Conservation (phyloP, 495 filamentous ascomycete genomes). For the Pyrenula aspistea region DNA sequence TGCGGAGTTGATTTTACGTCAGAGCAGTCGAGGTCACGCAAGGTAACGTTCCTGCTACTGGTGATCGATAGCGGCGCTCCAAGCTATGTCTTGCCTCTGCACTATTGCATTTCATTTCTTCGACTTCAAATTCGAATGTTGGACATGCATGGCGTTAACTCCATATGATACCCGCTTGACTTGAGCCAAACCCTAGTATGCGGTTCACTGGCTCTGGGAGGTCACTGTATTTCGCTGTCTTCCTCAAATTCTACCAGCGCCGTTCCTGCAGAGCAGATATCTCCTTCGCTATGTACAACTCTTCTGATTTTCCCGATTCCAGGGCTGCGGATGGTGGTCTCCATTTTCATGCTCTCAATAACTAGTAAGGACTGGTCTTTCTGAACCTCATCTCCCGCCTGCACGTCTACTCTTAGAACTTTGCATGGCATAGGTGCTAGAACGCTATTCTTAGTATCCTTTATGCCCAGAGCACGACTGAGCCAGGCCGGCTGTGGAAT, state of each 20-base stretch:
- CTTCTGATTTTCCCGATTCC: not conserved
- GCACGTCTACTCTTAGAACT: slow-evolving; percentile 71
- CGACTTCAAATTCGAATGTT: too few species aligned
- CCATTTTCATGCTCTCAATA: slow-evolving; percentile 99
- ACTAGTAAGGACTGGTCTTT: slow-evolving; percentile 86
- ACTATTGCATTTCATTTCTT: too few species aligned
- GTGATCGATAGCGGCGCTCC: too few species aligned
- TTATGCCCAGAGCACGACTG: slow-evolving; percentile 73
- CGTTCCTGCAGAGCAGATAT: not conserved
- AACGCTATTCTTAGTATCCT: slow-evolving; percentile 72
- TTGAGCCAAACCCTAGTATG: too few species aligned
- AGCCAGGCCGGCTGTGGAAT: slow-evolving; percentile 65
- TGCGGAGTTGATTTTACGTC: too few species aligned
- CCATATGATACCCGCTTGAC: too few species aligned
- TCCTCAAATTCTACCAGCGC: not conserved
- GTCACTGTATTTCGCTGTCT: too few species aligned
- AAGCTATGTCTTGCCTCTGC: too few species aligned
- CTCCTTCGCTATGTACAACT: not conserved
- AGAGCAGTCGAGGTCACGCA: too few species aligned
- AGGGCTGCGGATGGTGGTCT: slow-evolving; percentile 89
- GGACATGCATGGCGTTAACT: too few species aligned
- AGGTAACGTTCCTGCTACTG: too few species aligned
- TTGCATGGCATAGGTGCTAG: slow-evolving; percentile 93
- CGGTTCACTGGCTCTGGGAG: too few species aligned
- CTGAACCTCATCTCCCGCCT: slow-evolving; percentile 66